Percentiles rank a stretch among this genome's conserved stretches.
phyloP scores from a whole-genome alignment of 148 eudicot genomes.

The Spergularia bocconei region DNA sequence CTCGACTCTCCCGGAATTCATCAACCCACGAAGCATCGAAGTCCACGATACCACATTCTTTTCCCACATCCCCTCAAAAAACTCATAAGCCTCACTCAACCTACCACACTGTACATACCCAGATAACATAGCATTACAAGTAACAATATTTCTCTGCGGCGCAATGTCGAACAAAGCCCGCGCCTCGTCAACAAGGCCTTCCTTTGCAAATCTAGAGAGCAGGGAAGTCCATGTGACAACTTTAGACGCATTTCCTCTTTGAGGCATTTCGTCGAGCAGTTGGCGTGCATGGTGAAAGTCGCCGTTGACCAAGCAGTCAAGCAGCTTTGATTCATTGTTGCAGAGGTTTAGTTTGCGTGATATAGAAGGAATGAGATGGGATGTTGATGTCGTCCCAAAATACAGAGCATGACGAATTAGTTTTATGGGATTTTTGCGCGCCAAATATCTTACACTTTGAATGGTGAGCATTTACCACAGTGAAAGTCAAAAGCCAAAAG shows the following conservation, averaged over 20 bases:
- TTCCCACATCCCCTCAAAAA: conserved; percentile 36
- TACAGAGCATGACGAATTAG: not conserved
- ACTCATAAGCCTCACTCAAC: conserved; percentile 31
- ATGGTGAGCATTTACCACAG: not conserved
- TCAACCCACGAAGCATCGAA: conserved; percentile 40
- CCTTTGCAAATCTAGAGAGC: conserved; percentile 30
- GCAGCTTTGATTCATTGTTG: conserved; percentile 24
- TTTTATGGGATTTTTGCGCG: conserved; percentile 11
- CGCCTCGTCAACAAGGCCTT: conserved; percentile 35
- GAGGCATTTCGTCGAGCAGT: conserved; percentile 41
- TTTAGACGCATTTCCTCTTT: conserved; percentile 15
- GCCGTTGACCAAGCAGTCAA: conserved; percentile 21
- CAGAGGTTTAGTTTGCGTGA: conserved; percentile 5
- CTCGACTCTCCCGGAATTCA: conserved; percentile 33
- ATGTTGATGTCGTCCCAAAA: not conserved
- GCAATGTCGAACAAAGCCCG: conserved; percentile 29
- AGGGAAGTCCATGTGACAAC: conserved; percentile 42
- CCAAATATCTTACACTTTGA: not conserved
- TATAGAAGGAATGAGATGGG: not conserved
- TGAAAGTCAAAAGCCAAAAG: not conserved
- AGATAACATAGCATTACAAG: conserved; percentile 41
- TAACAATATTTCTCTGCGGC: conserved; percentile 43
- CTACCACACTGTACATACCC: conserved; percentile 35
- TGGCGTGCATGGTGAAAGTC: conserved; percentile 30
- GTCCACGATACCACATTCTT: conserved; percentile 52